These are phyloP conservation scores for Pilatotrama ljubarskyi DNA, from an alignment of 768 basidiomycete species.

Conservation along the genomic window DNA sequence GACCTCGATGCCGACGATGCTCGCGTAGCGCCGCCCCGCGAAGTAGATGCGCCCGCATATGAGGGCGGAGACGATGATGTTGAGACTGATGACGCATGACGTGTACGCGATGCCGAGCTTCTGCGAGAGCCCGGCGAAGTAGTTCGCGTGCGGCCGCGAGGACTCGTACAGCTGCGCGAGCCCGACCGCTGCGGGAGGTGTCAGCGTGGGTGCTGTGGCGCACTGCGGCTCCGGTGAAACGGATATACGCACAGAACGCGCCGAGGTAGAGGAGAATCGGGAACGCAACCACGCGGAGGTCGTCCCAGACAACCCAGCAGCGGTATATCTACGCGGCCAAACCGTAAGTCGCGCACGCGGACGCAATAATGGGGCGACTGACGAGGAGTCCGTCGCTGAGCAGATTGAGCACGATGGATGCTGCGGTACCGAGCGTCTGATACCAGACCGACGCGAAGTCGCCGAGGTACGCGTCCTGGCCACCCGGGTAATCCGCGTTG, in stretches of 20 bases:
- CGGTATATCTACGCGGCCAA: slow-evolving; percentile 36
- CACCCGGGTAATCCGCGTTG: slow-evolving; percentile 35
- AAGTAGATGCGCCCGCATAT: slow-evolving; percentile 16
- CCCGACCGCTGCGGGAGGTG: slow-evolving; percentile 8
- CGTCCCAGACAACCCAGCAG: slow-evolving; percentile 37
- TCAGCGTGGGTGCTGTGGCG: neutral
- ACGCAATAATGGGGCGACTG: neutral
- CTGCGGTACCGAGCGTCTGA: slow-evolving; percentile 30
- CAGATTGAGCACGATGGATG: slow-evolving; percentile 31
- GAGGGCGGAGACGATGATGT: slow-evolving; percentile 13
- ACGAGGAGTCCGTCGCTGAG: slow-evolving; percentile 43
- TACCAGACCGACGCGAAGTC: slow-evolving; percentile 31
- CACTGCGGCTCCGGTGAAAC: neutral
- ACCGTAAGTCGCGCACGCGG: neutral
- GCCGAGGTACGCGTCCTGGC: slow-evolving; percentile 36
- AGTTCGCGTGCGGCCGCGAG: slow-evolving; percentile 14
- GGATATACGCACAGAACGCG: neutral
- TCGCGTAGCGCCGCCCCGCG: neutral
- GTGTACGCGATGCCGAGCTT: slow-evolving; percentile 15
- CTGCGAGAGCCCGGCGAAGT: slow-evolving; percentile 16
- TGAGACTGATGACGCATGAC: slow-evolving; percentile 12
- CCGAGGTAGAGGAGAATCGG: slow-evolving; percentile 15
- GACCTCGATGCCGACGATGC: slow-evolving; percentile 1
- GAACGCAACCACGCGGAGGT: slow-evolving; percentile 10
- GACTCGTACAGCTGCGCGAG: slow-evolving; percentile 6